These are phyloP conservation scores for Graphilbum fragrans DNA, from an alignment of 2,329 filamentous ascomycete genomes.

Conservation along the genomic window DNA sequence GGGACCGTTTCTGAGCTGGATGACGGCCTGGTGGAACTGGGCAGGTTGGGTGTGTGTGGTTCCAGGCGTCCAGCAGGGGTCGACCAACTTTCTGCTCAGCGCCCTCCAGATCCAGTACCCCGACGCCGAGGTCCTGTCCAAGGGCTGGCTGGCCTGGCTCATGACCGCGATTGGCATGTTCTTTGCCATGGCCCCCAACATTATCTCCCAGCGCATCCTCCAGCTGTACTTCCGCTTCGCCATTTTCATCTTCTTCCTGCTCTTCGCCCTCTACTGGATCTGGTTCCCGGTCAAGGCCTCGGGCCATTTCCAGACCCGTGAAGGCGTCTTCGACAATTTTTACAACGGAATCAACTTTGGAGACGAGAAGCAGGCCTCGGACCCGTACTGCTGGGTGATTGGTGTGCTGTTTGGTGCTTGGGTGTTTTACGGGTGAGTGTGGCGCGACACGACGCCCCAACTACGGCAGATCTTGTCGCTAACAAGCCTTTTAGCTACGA, in stretches of 20 bases:
- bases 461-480: no score
- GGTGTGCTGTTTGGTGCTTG: no score
- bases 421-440: no score
- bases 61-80: slow-evolving; percentile 24
- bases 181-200: slow-evolving; percentile 35
- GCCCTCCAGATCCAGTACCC: slow-evolving; percentile 25
- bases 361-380: no score
- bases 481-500: no score
- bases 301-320: no score
- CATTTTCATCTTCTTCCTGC: slow-evolving; percentile 20
- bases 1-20: slow-evolving; percentile 24
- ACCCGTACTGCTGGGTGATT: no score
- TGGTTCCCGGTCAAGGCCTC: no score
- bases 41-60: slow-evolving; percentile 23
- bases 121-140: slow-evolving; percentile 15
- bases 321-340: no score
- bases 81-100: slow-evolving; percentile 25
- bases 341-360: no score
- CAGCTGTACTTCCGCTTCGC: slow-evolving; percentile 24
- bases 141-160: slow-evolving; percentile 27
- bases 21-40: slow-evolving; percentile 29
- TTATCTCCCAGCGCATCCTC: slow-evolving; percentile 38
- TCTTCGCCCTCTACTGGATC: slow-evolving; percentile 23
- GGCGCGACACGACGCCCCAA: no score
- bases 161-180: slow-evolving; percentile 29